Base-by-base conservation (phyloP, 371 early-diverging fungal species). In the Blastocladiella emersonii region DNA sequence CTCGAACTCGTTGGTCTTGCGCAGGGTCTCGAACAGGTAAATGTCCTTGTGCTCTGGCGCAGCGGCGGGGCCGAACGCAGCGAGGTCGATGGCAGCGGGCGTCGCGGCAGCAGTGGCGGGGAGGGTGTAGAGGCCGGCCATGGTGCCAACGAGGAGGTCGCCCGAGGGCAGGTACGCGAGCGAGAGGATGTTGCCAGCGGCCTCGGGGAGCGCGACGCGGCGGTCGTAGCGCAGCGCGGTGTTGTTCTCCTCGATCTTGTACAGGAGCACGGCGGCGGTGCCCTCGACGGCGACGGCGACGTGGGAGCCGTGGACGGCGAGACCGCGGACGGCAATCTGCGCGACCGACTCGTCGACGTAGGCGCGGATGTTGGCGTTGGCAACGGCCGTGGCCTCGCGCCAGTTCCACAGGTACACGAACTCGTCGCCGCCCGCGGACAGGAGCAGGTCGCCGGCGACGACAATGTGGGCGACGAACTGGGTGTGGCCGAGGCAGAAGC, bases 401-500 rank as follows among this genome's bases (percentile, higher is more conserved):
- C 30, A 51, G 32, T 51, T 19, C 53, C 53, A 51, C 2, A 51
- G 53, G 1, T 7, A 7, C 15, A 51, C 53, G 2, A 25, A 51
- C 10, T 51, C 53, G 17, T 51, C 53, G 1, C 53, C 53, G 30
- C 53, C 53, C 3, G 53, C 53, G 10, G 48, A n/a, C 4, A 30
- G 8, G 17, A 51, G 21, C 53, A 30, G 2, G 8, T 30, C 15
- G 30, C 8, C 15, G 1, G 8, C 32, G 23, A 10, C 53, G 8
- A 51, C 32, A 32, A 61, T 15, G 41, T 48, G 39, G 27, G 21
- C 21, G 32, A 67, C 74, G 68, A 81, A 94, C 84, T 85, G 84
- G 10, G 79, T 86, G 71, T 98, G 96, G n/a, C 93, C 95, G 32
- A 98, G 74, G 59, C 92, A 90, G 72, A 85, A 95, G 3, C 81